Base-by-base conservation (phyloP, 495 filamentous ascomycete genomes). In the Podospora appendiculata region DNA sequence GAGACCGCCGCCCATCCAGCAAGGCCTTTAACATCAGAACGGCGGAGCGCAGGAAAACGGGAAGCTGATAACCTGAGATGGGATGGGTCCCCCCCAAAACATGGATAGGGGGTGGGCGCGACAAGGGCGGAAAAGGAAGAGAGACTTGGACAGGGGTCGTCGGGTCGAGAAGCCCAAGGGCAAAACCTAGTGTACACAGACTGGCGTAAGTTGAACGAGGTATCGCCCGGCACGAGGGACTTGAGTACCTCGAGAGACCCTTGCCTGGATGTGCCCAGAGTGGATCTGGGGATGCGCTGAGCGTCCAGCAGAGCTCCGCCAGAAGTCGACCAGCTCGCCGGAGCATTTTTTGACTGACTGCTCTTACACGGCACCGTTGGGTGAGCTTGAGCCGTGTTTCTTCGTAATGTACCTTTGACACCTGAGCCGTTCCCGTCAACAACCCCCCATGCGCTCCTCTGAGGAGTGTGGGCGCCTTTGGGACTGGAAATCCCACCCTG, bases 401-500 rank as follows among this genome's bases (percentile, higher is more conserved):
- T n/a, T n/a, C n/a, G n/a, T n/a, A n/a, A n/a, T n/a, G n/a, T n/a
- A n/a, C n/a, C n/a, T n/a, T n/a, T n/a, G n/a, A n/a, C n/a, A n/a
- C n/a, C n/a, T n/a, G n/a, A n/a, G n/a, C n/a, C n/a, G n/a, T n/a
- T n/a, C n/a, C n/a, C n/a, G n/a, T n/a, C n/a, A n/a, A n/a, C n/a
- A n/a, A n/a, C n/a, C n/a, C n/a, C n/a, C n/a, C n/a, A n/a, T n/a
- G 40, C 8, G 25, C 10, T 12, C 18, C 25, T 25, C 25, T 25
- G 25, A 25, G 25, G 25, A 25, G 25, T 25, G 32, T 40, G 25
- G 17, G 38, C 41, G 34, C 50, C 48, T 32, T 45, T 51, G 56
- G 51, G 45, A 54, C 38, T 40, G 32, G 41, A 38, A 58, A 62
- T 58, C 54, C 51, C 54, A 62, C 58, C 48, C 55, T 60, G 55